Conservation (phyloP, 495 filamentous ascomycete genomes). For the Podospora pseudoanserina region DNA sequence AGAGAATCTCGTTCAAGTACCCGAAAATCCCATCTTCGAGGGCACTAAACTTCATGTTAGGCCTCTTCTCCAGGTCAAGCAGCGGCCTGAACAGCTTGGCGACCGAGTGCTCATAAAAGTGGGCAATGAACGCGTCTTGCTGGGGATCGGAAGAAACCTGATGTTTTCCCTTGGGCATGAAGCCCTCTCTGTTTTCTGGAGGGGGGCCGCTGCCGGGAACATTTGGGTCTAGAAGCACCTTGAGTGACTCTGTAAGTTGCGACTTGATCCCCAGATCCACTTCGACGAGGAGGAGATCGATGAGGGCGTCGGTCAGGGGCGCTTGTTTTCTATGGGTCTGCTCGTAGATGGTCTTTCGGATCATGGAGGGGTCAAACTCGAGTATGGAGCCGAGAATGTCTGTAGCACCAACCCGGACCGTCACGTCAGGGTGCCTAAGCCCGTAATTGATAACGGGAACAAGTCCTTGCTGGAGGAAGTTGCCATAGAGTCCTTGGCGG, state of each 20-base stretch:
- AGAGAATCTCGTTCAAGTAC: slow-evolving; percentile 90
- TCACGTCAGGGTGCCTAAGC: slow-evolving; percentile 75
- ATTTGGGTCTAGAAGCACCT: slow-evolving; percentile 81
- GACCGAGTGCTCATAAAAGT: slow-evolving; percentile 88
- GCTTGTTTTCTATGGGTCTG: slow-evolving; percentile 81
- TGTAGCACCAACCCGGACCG: slow-evolving; percentile 86
- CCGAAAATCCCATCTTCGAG: slow-evolving; percentile 84
- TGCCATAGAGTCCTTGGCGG: slow-evolving; percentile 75
- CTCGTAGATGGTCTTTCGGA: slow-evolving; percentile 86
- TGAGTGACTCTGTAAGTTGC: slow-evolving; percentile 93
- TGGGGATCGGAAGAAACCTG: slow-evolving; percentile 58
- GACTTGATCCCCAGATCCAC: slow-evolving; percentile 92
- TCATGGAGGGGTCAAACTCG: slow-evolving; percentile 92
- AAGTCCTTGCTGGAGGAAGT: slow-evolving; percentile 84
- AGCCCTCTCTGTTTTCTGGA: slow-evolving; percentile 65
- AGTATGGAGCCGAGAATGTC: slow-evolving; percentile 92
- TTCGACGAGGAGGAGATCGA: slow-evolving; percentile 87
- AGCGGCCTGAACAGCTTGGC: slow-evolving; percentile 83
- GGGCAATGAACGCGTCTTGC: slow-evolving; percentile 75
- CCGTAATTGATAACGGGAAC: slow-evolving; percentile 90
- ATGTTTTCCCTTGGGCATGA: slow-evolving; percentile 50
- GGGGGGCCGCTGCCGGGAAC: slow-evolving; percentile 41
- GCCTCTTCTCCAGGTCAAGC: slow-evolving; percentile 69
- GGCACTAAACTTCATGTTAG: slow-evolving; percentile 53
- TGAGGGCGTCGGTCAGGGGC: slow-evolving; percentile 88